Conservation (phyloP, 1,284 basidiomycete genomes). For the Cryptococcus maquisensis region DNA sequence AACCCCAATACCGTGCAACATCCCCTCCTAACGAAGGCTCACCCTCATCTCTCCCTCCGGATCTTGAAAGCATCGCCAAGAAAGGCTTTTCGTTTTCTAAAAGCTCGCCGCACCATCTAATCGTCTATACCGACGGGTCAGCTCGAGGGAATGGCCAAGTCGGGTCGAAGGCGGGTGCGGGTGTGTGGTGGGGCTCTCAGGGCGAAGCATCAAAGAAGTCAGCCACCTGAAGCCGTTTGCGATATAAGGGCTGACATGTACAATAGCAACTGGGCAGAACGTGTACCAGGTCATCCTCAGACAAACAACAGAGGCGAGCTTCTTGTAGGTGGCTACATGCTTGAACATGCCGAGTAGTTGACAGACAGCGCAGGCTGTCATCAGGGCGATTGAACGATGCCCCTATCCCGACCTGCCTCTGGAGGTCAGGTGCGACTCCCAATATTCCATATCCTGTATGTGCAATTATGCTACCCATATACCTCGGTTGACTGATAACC, state of each 20-base stretch:
- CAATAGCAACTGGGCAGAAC: conserved; percentile 38
- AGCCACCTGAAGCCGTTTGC: conserved; percentile 2
- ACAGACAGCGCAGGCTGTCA: conserved; percentile 37
- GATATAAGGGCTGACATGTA: background rate
- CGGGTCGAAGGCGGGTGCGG: conserved; percentile 42
- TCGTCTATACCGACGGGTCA: conserved; percentile 48
- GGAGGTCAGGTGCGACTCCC: conserved; percentile 49
- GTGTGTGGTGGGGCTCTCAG: conserved; percentile 42
- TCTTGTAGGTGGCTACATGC: conserved; percentile 27
- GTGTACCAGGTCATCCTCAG: conserved; percentile 44
- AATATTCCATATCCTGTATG: conserved; percentile 47
- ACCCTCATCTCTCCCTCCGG: conserved; percentile 7
- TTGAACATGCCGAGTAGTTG: background rate
- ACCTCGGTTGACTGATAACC: background rate
- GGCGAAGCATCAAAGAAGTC: conserved; percentile 27
- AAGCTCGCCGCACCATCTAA: conserved; percentile 22
- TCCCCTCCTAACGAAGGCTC: conserved; percentile 4
- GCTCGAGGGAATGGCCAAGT: conserved; percentile 39
- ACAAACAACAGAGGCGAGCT: conserved; percentile 51
- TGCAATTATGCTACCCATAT: background rate
- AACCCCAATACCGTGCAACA: conserved; percentile 5
- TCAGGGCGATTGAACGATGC: conserved; percentile 45
- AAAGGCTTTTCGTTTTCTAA: conserved; percentile 33
- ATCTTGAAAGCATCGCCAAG: conserved; percentile 14
- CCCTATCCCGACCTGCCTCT: conserved; percentile 45